Conservation (phyloP, 345 rosid species). For the Eutrema japonicum region DNA sequence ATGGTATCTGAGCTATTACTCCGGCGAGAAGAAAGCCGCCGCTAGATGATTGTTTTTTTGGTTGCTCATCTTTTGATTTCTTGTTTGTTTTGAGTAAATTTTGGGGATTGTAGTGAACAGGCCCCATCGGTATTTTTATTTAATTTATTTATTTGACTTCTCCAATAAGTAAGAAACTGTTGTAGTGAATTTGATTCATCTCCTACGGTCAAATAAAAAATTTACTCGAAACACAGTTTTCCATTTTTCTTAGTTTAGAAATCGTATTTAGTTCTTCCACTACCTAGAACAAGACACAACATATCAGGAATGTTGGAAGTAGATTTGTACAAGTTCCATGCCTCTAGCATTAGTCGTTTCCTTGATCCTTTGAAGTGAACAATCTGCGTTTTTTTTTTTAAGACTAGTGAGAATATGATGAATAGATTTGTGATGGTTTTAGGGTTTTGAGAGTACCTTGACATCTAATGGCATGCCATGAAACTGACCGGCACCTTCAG, state of each 20-base stretch:
- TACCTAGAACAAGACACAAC: slow-evolving; percentile 78
- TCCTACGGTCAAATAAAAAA: slow-evolving; percentile 3
- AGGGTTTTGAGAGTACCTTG: slow-evolving; percentile 55
- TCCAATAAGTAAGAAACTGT: neutral
- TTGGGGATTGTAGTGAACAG: slow-evolving; percentile 4
- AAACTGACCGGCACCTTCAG: slow-evolving; percentile 98
- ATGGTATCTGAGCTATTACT: slow-evolving; percentile 82
- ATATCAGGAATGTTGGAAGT: slow-evolving; percentile 63
- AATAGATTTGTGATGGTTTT: neutral
- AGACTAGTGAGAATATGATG: slow-evolving; percentile 2
- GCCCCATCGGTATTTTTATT: slow-evolving; percentile 18
- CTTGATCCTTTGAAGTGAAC: slow-evolving; percentile 98
- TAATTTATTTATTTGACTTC: slow-evolving; percentile 20
- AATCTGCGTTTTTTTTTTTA: slow-evolving; percentile 49
- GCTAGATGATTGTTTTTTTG: slow-evolving; percentile 34
- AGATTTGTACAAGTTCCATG: slow-evolving; percentile 77
- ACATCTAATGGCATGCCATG: slow-evolving; percentile 97
- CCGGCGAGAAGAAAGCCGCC: slow-evolving; percentile 61
- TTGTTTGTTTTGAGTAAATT: slow-evolving; percentile 36
- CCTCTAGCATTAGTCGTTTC: slow-evolving; percentile 93
- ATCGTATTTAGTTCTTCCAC: slow-evolving; percentile 96
- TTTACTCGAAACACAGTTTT: neutral
- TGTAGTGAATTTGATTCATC: slow-evolving; percentile 18
- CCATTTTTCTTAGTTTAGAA: slow-evolving; percentile 42
- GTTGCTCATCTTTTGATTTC: slow-evolving; percentile 47